phyloP scores from a whole-genome alignment of 2,329 filamentous ascomycete genomes.

The Epicoccum sorghinum region DNA sequence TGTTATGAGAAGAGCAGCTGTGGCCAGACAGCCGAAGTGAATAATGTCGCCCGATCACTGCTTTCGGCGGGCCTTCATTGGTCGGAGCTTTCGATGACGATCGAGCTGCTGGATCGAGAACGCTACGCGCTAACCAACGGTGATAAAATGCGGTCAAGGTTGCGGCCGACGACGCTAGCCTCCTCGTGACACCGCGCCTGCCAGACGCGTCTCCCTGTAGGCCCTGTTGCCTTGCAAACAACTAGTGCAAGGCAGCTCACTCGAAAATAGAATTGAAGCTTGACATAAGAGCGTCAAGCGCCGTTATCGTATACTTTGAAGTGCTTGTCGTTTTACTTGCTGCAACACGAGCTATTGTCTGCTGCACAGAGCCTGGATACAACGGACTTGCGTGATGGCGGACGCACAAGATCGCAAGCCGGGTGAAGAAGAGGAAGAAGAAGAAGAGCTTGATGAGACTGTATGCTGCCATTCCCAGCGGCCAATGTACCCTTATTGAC shows the following conservation, averaged over 20 bases:
- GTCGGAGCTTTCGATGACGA: slow-evolving; percentile 27
- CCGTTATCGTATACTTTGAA: background rate
- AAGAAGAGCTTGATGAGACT: slow-evolving; percentile 70
- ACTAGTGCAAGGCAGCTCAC: slow-evolving; percentile 9
- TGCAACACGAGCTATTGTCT: background rate
- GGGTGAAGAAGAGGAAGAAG: slow-evolving; percentile 68
- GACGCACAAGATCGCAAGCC: slow-evolving; percentile 37
- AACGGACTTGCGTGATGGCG: slow-evolving; percentile 31
- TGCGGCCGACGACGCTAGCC: background rate
- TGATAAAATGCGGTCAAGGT: slow-evolving; percentile 5
- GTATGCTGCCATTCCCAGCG: slow-evolving; percentile 49
- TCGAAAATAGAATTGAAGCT: background rate
- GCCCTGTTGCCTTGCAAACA: slow-evolving; percentile 30
- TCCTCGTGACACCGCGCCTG: slow-evolving; percentile 29
- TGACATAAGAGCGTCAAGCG: background rate
- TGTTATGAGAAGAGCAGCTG: slow-evolving; percentile 12
- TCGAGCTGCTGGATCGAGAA: slow-evolving; percentile 30
- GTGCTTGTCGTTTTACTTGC: background rate
- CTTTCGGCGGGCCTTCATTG: slow-evolving; percentile 33
- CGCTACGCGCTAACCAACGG: background rate
- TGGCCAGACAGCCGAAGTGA: slow-evolving; percentile 30
- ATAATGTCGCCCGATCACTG: slow-evolving; percentile 29
- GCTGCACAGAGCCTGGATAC: background rate
- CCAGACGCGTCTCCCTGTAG: slow-evolving; percentile 26
- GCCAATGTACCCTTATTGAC: slow-evolving; percentile 17